Evolutionary conservation across 805 yeast species (phyloP), one percentile per base, ranked within the genome.

Genomic region (Saccharomyces eubayanus): DNA sequence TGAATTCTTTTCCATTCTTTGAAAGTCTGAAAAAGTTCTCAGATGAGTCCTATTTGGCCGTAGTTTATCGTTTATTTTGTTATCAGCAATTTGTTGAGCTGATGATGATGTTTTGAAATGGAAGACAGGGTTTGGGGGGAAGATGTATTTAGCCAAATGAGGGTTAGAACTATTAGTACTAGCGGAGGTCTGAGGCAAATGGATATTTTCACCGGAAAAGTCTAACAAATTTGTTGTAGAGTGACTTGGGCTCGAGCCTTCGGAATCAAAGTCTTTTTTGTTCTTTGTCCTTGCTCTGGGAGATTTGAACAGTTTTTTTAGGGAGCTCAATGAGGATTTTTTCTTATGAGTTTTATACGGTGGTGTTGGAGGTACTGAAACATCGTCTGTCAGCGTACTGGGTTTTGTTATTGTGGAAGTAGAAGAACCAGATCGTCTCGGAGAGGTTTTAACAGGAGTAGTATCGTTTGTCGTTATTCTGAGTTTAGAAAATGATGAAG

Each of bases 221-320:
- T 28, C 50, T 21, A 12, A 49, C 14, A 28, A 28, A 21, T 46
- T 45, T 9, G 31, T n/a, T 9, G 46, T n/a, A 31, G 48, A 29
- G 14, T 31, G 51, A 8, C 16, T 36, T 3, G 43, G 43, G 43
- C 43, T 36, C 16, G 43, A 36, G 16, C 24, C 43, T 16, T 36
- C 43, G 1, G 43, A 36, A 11, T 36, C 43, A 16, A 36, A 21
- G 11, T 36, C 43, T 36, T 36, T 36, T 16, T 36, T 36, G 11
- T 36, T 36, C 21, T 36, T 46, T 46, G 50, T 50, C 5, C 48
- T 45, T 2, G 64, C 43, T 48, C 62, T 67, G 8, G 71, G 69
- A 2, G 69, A 64, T 52, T 58, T 65, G 55, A 69, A 69, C 21
- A 69, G 49, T 46, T 60, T 67, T 49, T 63, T 69, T 27, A 69